phyloP scores from a whole-genome alignment of 371 early-diverging fungal species.

The Syncephalastrum monosporum region DNA sequence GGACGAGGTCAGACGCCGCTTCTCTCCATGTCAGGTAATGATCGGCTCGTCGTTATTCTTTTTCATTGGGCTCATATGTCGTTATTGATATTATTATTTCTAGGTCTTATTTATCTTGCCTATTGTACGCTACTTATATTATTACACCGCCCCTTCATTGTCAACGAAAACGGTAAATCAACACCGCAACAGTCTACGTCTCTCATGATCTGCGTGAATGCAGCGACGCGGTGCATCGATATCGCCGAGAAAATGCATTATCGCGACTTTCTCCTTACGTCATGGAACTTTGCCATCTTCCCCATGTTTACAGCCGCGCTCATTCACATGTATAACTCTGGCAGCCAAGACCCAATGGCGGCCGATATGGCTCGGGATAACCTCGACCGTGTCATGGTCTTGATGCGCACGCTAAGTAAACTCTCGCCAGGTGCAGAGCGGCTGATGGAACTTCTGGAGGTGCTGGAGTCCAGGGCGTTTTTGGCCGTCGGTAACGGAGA shows the following conservation, averaged over 20 bases:
- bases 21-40: constrained; percentile 43
- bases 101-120: constrained; percentile 49
- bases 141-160: constrained; percentile 59
- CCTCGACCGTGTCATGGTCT: constrained; percentile 22
- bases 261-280: constrained; percentile 42
- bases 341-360: constrained; percentile 27
- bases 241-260: constrained; percentile 52
- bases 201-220: constrained; percentile 57
- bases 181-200: constrained; percentile 39
- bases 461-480: constrained; percentile 13
- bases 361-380: constrained; percentile 32
- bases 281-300: constrained; percentile 55
- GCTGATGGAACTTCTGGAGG: constrained; percentile 21
- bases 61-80: not conserved
- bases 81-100: constrained; percentile 3
- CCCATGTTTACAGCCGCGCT: constrained; percentile 44
- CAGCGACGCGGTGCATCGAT: constrained; percentile 49
- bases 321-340: constrained; percentile 44
- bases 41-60: not conserved
- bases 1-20: constrained; percentile 30
- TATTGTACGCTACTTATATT: constrained; percentile 55
- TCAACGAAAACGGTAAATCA: constrained; percentile 23
- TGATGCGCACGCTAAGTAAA: constrained; percentile 35
- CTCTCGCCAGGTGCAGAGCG: constrained; percentile 22
- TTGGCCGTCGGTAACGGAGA: constrained; percentile 15